A percentile compares a stretch with the other conserved stretches of the same genome.
Conservation (phyloP, 1,284 basidiomycete genomes). For the Boletus mariae region DNA sequence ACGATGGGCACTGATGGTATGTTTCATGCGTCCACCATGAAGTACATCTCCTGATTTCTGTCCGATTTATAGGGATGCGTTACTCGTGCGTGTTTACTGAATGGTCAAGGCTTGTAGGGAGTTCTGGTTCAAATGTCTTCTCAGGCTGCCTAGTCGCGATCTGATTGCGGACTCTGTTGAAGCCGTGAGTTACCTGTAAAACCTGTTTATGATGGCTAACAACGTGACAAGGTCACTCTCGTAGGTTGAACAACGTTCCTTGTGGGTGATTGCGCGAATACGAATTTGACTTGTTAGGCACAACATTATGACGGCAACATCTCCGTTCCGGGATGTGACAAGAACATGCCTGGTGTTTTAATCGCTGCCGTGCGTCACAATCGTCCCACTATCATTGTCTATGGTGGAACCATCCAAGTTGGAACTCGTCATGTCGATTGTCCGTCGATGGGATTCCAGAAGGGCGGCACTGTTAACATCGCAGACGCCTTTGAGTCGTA, state of each 20-base stretch:
- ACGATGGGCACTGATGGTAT: constrained; percentile 81
- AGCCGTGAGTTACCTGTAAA: constrained; percentile 49
- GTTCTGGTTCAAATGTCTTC: constrained; percentile 7
- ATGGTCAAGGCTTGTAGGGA: neutral
- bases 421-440: constrained; percentile 77
- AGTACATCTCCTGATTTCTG: constrained; percentile 3
- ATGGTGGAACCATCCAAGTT: constrained; percentile 80
- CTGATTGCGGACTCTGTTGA: constrained; percentile 91
- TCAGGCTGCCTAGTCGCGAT: constrained; percentile 82
- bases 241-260: constrained; percentile 34
- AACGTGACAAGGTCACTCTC: constrained; percentile 54
- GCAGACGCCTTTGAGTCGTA: constrained; percentile 82
- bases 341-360: constrained; percentile 90
- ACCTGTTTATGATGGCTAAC: constrained; percentile 4
- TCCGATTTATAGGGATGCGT: constrained; percentile 57
- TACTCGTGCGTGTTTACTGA: constrained; percentile 58
- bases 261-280: neutral
- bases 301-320: constrained; percentile 89
- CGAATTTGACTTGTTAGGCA: constrained; percentile 42
- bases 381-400: constrained; percentile 80
- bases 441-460: constrained; percentile 71
- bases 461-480: constrained; percentile 79
- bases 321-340: constrained; percentile 82
- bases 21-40: constrained; percentile 14
- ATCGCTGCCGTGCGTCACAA: constrained; percentile 85